These are phyloP conservation scores for Wickerhamiella vanderwaltii DNA, from an alignment of 805 yeast genomes.

Conservation along the genomic window DNA sequence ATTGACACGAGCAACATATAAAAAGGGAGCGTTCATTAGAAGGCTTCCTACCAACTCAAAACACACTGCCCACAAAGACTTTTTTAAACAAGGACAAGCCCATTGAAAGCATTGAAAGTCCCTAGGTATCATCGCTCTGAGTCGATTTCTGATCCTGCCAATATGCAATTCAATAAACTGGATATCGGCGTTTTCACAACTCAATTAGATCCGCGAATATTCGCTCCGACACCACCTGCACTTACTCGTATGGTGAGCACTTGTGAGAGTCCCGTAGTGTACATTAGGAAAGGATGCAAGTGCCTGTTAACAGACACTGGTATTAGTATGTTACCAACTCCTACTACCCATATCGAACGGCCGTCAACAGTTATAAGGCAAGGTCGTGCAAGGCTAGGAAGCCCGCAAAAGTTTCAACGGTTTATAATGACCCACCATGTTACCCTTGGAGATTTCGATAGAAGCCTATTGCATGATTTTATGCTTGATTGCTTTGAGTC, in stretches of 20 bases:
- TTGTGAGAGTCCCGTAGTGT: constrained; percentile 2
- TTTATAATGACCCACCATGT: constrained; percentile 14
- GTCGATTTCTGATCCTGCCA: too few relatives aligned
- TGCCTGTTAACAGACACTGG: constrained; percentile 7
- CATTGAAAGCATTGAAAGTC: too few relatives aligned
- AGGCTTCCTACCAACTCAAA: too few relatives aligned
- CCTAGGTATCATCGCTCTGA: too few relatives aligned
- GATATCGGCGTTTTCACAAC: too few relatives aligned
- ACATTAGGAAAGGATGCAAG: constrained; percentile 6
- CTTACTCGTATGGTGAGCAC: constrained; percentile 4
- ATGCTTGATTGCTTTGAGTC: constrained; percentile 19
- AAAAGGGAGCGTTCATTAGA: too few relatives aligned
- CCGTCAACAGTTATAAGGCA: background rate
- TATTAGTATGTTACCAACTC: background rate
- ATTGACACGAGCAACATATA: too few relatives aligned
- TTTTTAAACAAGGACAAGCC: too few relatives aligned
- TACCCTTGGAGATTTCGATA: constrained; percentile 12
- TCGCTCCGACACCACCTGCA: too few relatives aligned
- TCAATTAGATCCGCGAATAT: too few relatives aligned
- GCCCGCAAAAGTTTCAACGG: constrained; percentile 14
- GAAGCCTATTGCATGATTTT: constrained; percentile 13
- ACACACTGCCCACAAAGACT: too few relatives aligned
- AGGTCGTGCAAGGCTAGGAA: constrained; percentile 1
- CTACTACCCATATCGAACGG: constrained; percentile 9
- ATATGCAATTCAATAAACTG: too few relatives aligned